These are phyloP conservation scores for Cordyceps militaris DNA, from an alignment of 2,329 filamentous ascomycete genomes.

Conservation along the genomic window DNA sequence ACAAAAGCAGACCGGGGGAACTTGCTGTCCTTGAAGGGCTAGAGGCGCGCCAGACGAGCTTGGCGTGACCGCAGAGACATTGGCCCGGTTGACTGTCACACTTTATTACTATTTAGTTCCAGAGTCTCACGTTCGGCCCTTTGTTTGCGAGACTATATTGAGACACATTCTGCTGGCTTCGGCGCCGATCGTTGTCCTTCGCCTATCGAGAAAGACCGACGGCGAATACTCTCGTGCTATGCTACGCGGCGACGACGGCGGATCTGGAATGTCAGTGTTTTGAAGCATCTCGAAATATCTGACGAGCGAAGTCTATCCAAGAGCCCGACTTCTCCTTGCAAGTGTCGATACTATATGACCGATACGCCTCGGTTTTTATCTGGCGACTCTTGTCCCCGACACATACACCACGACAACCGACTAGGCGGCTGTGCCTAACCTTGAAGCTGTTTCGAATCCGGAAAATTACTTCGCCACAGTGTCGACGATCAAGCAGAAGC, in stretches of 20 bases:
- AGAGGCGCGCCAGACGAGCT: background rate
- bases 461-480: background rate
- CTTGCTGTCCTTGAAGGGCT: background rate
- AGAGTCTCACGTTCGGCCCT: conserved; percentile 8
- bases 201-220: conserved; percentile 4
- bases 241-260: conserved; percentile 5
- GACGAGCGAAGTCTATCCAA: background rate
- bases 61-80: conserved; percentile 8
- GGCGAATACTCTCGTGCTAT: conserved; percentile 2
- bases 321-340: background rate
- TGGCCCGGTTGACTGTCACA: conserved; percentile 9
- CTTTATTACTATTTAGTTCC: conserved; percentile 3
- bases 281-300: background rate
- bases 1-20: background rate
- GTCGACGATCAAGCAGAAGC: background rate
- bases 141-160: conserved; percentile 10
- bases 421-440: background rate
- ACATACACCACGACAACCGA: background rate
- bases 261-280: conserved; percentile 3
- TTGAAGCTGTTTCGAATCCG: background rate
- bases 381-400: background rate
- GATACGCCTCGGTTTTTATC: background rate
- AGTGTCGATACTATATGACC: background rate
- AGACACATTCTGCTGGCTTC: background rate
- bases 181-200: conserved; percentile 3